A percentile compares a stretch with the other conserved stretches of the same genome.
Conservation (phyloP, 116 monocot species). For the Trichopus zeylanicus region DNA sequence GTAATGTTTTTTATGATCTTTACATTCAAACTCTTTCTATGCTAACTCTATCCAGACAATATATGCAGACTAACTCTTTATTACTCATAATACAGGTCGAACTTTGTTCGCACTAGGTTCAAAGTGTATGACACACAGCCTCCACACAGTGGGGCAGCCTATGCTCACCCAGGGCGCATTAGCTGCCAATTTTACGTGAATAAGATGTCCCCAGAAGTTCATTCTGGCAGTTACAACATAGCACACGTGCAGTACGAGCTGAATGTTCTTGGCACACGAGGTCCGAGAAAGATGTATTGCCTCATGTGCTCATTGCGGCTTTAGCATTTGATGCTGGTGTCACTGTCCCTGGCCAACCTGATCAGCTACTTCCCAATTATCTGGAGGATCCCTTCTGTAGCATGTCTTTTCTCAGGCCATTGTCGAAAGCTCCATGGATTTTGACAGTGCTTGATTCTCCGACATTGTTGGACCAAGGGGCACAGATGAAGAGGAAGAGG, state of each 20-base stretch:
- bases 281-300: slow-evolving; percentile 39
- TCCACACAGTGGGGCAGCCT: slow-evolving; percentile 18
- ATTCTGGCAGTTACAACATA: slow-evolving; percentile 24
- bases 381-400: slow-evolving; percentile 64
- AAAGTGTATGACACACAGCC: slow-evolving; percentile 38
- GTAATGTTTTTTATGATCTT: slow-evolving; percentile 6
- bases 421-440: slow-evolving; percentile 31
- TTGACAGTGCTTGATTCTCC: slow-evolving; percentile 56
- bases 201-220: slow-evolving; percentile 28
- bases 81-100: slow-evolving; percentile 23
- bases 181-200: slow-evolving; percentile 36
- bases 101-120: slow-evolving; percentile 47
- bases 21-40: neutral
- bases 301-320: slow-evolving; percentile 40
- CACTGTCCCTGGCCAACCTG: slow-evolving; percentile 33
- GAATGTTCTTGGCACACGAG: slow-evolving; percentile 39
- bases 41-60: neutral
- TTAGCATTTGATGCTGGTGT: slow-evolving; percentile 36
- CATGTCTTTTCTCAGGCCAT: slow-evolving; percentile 43
- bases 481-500: slow-evolving; percentile 11
- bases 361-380: slow-evolving; percentile 19
- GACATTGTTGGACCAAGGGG: slow-evolving; percentile 15
- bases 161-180: slow-evolving; percentile 10
- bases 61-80: neutral
- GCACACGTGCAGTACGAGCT: slow-evolving; percentile 41